Evolutionary conservation across 768 basidiomycete genomes (phyloP), one percentile per base, ranked within the genome.

Genomic region (Panellus pusillus): DNA sequence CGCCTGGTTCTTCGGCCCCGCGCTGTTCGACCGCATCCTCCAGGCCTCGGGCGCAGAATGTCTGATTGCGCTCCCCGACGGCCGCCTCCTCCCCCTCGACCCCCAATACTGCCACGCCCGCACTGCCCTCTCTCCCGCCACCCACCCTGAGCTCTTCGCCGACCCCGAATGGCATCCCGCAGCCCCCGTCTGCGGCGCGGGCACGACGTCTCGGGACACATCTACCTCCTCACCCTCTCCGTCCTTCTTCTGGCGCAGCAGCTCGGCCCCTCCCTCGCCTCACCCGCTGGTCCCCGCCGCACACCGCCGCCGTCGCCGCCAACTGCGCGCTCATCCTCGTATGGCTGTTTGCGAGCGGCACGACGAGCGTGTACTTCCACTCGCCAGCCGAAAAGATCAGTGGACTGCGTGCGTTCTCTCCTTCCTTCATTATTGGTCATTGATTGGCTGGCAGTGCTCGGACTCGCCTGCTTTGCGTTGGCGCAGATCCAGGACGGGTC

Each of bases 171-270:
- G 79, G 80, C 67, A 65, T 27, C 72, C 71, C 0, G 62, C 68
- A 24, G n/a, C 2, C 91, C 93, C 9, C 73, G 87, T 27, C 72
- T 96, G 58, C 78, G 83, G 48, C 80, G 77, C 38, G 96, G 96
- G 0, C 93, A 97, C 66, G 96, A 98, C 63, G 83, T 98, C 13
- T 95, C 93, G 0, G 96, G 96, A 7, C 96, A 98, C 65, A 76
- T 93, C 28, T 98, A 97, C 74, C 79, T 98, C 56, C 79, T 98
- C 58, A 88, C 88, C 2, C 80, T 96, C 74, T 77, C 86, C 13
- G 73, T 79, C 13, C 74, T 96, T 20, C 89, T 97, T 68, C 79
- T 98, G 38, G 77, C 82, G 9, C 84, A 92, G 65, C 89, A 93
- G 68, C 68, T 95, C 29, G 72, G 77, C 15, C 75, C 79, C 1